Percentiles rank a stretch among this genome's conserved stretches.
Conservation (phyloP, 768 basidiomycete genomes). For the Russula sp. region DNA sequence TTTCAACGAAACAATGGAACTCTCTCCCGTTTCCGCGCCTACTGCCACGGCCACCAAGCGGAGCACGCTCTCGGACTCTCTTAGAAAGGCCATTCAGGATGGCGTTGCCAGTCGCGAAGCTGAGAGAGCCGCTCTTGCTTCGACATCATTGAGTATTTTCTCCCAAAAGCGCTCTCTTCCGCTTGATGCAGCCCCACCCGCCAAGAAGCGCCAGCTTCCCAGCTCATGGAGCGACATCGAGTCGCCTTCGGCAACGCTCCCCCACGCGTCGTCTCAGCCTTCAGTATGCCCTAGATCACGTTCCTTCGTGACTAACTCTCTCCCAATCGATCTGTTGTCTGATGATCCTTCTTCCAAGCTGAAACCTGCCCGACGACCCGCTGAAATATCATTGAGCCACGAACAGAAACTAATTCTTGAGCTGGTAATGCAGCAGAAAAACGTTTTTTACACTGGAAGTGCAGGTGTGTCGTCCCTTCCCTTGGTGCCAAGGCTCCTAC, state of each 20-base stretch:
- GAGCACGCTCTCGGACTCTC: constrained; percentile 22
- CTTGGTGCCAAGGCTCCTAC: constrained; percentile 6
- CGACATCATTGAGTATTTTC: constrained; percentile 15
- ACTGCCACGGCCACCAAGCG: constrained; percentile 39
- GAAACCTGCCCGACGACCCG: constrained; percentile 26
- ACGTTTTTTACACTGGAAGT: constrained; percentile 94
- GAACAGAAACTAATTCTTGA: constrained; percentile 84
- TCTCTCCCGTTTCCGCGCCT: constrained; percentile 35
- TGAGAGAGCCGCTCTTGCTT: not conserved
- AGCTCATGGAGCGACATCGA: constrained; percentile 17
- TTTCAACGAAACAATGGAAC: constrained; percentile 26
- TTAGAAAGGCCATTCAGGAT: constrained; percentile 22
- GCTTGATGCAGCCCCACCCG: constrained; percentile 1
- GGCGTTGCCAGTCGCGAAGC: constrained; percentile 22
- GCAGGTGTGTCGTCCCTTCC: constrained; percentile 57
- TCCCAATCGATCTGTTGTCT: constrained; percentile 12
- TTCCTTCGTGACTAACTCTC: not conserved
- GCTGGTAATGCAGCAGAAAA: constrained; percentile 66
- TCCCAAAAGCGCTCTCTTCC: constrained; percentile 27
- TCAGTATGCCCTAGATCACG: not conserved
- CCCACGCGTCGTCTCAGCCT: not conserved
- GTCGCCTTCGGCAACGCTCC: not conserved
- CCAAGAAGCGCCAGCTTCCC: constrained; percentile 20
- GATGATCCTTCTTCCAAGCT: constrained; percentile 24
- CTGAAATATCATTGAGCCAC: constrained; percentile 60